A percentile compares a stretch with the other conserved stretches of the same genome.
These are phyloP conservation scores for Russula lepida DNA, from an alignment of 768 basidiomycete species.

Conservation along the genomic window DNA sequence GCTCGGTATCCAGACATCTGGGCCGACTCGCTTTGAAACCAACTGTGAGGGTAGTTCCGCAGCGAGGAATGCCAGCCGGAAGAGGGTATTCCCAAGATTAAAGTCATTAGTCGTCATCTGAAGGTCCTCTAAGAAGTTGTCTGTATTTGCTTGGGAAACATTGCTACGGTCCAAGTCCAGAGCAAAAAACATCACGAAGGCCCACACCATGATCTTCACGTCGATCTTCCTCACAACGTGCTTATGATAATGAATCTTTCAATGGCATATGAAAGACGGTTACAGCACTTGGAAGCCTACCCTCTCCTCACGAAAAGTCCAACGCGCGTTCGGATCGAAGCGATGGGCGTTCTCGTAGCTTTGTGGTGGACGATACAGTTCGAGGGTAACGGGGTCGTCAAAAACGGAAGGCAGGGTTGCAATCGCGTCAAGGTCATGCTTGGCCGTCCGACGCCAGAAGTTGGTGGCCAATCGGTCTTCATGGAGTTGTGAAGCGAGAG, in stretches of 20 bases:
- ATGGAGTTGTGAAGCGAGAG: slow-evolving; percentile 11
- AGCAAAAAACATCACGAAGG: neutral
- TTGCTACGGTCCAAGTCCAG: neutral
- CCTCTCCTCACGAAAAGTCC: neutral
- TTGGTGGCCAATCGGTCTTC: slow-evolving; percentile 9
- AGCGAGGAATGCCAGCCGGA: neutral
- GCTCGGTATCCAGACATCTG: neutral
- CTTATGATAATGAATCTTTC: neutral
- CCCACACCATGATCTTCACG: neutral
- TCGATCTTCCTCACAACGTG: neutral
- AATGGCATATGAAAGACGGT: neutral
- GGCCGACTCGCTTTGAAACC: neutral
- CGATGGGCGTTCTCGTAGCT: neutral
- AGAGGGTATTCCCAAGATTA: neutral
- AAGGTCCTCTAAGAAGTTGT: neutral
- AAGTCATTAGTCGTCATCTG: neutral
- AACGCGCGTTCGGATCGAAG: neutral
- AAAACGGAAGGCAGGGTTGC: neutral
- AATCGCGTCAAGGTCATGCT: neutral
- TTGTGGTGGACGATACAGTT: neutral
- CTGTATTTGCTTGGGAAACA: neutral
- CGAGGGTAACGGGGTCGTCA: neutral
- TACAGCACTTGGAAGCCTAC: neutral
- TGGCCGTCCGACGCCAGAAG: neutral
- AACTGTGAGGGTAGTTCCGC: neutral